Percentiles rank a stretch among this genome's conserved stretches.
Conservation (phyloP, 345 rosid species). For the Euphorbia peplus region DNA sequence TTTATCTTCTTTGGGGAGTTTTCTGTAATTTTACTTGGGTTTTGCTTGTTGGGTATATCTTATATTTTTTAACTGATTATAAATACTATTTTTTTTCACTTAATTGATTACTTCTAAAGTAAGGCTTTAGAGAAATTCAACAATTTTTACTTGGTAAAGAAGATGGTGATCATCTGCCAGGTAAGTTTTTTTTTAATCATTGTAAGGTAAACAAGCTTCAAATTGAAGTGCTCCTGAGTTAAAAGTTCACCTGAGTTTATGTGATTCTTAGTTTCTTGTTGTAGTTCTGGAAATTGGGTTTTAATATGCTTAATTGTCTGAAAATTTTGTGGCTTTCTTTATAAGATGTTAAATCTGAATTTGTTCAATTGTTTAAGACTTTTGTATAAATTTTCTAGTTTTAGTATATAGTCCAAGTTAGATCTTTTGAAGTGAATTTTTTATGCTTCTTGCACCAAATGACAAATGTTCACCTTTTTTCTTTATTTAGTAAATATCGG, state of each 20-base stretch:
- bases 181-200: not conserved
- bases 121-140: constrained; percentile 3
- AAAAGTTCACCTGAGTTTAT: not conserved
- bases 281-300: not conserved
- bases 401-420: not conserved
- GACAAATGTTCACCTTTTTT: too few relatives aligned
- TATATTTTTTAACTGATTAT: not conserved
- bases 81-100: not conserved
- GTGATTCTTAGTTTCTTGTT: not conserved
- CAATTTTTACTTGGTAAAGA: constrained; percentile 2
- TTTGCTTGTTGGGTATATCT: not conserved
- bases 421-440: not conserved
- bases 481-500: constrained; percentile 9
- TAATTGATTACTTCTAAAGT: not conserved
- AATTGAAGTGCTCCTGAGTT: not conserved
- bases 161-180: constrained; percentile 6
- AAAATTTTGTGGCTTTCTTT: not conserved
- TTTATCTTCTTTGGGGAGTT: constrained; percentile 12
- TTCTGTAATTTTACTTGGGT: not conserved
- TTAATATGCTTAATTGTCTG: not conserved
- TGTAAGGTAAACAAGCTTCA: constrained; percentile 1
- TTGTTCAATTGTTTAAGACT: not conserved
- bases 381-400: not conserved
- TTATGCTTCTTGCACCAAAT: not conserved
- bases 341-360: constrained; percentile 1